A percentile compares a stretch with the other conserved stretches of the same genome.
Conservation (phyloP, 768 basidiomycete species). For the Gloeostereum incarnatum region DNA sequence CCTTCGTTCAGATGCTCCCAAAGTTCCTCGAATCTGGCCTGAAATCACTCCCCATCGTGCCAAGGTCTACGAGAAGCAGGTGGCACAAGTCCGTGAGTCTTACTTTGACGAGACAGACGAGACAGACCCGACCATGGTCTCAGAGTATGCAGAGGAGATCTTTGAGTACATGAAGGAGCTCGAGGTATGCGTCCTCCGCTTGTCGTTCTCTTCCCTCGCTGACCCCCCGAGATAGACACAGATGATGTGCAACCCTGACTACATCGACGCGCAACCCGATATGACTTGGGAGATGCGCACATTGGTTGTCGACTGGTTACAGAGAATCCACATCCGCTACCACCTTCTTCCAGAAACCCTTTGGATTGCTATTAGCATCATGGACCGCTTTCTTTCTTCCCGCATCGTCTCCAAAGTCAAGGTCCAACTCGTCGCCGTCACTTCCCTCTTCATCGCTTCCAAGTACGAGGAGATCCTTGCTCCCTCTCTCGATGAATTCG, state of each 20-base stretch:
- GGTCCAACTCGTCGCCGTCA: conserved; percentile 94
- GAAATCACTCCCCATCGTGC: conserved; percentile 57
- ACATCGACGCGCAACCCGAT: conserved; percentile 91
- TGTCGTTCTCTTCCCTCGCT: not conserved
- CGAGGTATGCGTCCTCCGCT: conserved; percentile 50
- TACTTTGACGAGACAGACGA: conserved; percentile 62
- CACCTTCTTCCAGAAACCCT: conserved; percentile 99
- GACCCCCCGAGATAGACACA: conserved; percentile 44
- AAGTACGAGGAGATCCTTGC: conserved; percentile 99
- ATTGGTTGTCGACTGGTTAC: conserved; percentile 95
- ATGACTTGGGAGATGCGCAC: conserved; percentile 93
- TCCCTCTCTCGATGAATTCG: conserved; percentile 95
- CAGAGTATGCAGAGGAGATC: conserved; percentile 98
- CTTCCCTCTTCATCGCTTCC: conserved; percentile 97
- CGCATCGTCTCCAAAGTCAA: conserved; percentile 84
- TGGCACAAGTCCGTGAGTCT: conserved; percentile 63
- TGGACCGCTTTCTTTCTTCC: conserved; percentile 86
- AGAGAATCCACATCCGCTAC: conserved; percentile 96
- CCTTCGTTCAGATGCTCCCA: conserved; percentile 19
- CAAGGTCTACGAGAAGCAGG: conserved; percentile 45
- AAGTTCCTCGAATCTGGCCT: conserved; percentile 59
- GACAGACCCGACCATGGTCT: conserved; percentile 91
- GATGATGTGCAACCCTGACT: conserved; percentile 86
- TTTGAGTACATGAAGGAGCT: conserved; percentile 93
- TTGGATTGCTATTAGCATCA: conserved; percentile 97